Evolutionary conservation across 2,329 filamentous ascomycete species (phyloP), one percentile per base, ranked within the genome.

Genomic region (Trichoderma sp.): DNA sequence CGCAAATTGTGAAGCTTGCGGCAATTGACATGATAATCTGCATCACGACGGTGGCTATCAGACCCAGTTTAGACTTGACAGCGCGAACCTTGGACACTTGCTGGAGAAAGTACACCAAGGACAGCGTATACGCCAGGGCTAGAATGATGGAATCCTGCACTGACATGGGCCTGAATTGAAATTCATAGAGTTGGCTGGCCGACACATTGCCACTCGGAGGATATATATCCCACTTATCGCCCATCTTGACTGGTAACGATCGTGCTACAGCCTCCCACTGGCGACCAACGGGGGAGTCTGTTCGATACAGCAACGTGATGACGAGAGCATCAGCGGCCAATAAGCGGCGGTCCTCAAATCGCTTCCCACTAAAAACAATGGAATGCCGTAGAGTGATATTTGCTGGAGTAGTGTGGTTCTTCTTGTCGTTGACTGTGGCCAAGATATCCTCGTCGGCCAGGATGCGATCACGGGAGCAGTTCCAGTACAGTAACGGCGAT

Each of bases 401-500:
- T 76, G 93, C 88, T 1, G 88, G 88, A 0, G 92, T 92, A 1
- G 87, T 86, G 73, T 87, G 87, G 1, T 83, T 86, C 70, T 89
- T 89, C 73, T 83, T 87, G 68, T 87, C 82, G 75, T 95, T 94
- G 76, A 95, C 90, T 0, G 93, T 95, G 1, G 81, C 80, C 3
- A 94, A 79, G 14, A 94, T 86, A 77, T 94, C 86, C 0, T 79
- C 69, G 76, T 95, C 93, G 18, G 81, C 79, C 30, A 86, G 79
- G 64, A 95, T 87, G 7, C 80, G 81, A 1, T 87, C 84, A 6
- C 83, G 77, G n/a, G 86, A 92, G 78, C 90, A 92, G 73, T 89
- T 87, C 93, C 93, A 95, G 80, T 94, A 95, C 80, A 93, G 90
- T 69, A 95, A 82, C 1, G 93, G 92, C n/a, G 93, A 95, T 76